Evolutionary conservation across 108 stramenopile species (phyloP).

Genomic region (Hondaea fermentalgiana): DNA sequence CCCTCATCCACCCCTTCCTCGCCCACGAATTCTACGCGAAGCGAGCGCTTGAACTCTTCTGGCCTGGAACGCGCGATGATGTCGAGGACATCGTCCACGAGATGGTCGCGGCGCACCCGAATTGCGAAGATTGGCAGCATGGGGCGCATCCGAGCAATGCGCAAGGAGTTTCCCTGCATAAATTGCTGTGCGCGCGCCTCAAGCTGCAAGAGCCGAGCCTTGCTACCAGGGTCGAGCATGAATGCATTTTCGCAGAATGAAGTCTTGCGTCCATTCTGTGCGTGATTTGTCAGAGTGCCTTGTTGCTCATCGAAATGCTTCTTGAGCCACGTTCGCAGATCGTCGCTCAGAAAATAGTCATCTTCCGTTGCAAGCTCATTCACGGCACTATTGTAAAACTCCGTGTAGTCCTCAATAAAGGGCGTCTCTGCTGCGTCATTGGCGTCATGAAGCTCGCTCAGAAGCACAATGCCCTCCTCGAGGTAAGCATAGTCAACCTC

Average conservation of each 20-base stretch:
- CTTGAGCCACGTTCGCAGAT: not conserved
- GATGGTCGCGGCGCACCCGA: constrained; percentile 24
- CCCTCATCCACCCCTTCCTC: constrained; percentile 90
- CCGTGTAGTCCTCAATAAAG: not conserved
- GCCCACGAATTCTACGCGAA: constrained; percentile 69
- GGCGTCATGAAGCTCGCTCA: not conserved
- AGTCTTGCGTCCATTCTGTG: not conserved
- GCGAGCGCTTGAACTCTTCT: constrained; percentile 60
- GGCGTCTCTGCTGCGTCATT: not conserved
- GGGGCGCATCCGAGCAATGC: not conserved
- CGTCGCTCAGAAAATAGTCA: not conserved
- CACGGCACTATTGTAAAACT: not conserved
- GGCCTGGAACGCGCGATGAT: constrained; percentile 28
- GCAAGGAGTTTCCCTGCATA: not conserved
- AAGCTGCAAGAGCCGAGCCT: not conserved
- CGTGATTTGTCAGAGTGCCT: not conserved
- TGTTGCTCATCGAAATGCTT: not conserved
- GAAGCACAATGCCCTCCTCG: not conserved
- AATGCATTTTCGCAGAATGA: constrained; percentile 22
- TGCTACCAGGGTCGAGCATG: not conserved
- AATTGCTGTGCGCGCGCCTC: not conserved
- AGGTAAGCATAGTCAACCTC: not conserved
- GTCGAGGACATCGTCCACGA: constrained; percentile 44
- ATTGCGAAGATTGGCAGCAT: constrained; percentile 32
- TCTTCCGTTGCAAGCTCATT: constrained; percentile 14